Percentiles rank a stretch among this genome's conserved stretches.
These are phyloP conservation scores for Mangifera indica DNA, from an alignment of 345 rosid species.

Conservation along the genomic window DNA sequence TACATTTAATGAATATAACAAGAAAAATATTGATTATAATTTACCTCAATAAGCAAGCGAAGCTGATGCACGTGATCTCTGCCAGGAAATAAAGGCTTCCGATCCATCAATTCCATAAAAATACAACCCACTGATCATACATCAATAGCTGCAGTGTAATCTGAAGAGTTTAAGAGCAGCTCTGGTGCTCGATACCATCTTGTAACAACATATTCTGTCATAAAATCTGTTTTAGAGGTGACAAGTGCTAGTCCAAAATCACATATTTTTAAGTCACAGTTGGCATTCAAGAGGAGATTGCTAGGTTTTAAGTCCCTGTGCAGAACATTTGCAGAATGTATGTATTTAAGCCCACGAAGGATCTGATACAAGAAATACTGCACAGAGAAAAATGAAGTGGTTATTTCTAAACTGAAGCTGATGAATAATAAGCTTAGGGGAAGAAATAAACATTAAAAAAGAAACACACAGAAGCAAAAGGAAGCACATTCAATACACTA, in stretches of 20 bases:
- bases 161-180: conserved; percentile 70
- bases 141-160: conserved; percentile 88
- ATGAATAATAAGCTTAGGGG: not conserved
- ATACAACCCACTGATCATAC: conserved; percentile 98
- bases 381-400: conserved; percentile 24
- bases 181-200: conserved; percentile 99
- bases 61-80: conserved; percentile 84
- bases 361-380: conserved; percentile 98
- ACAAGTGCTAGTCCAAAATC: conserved; percentile 93
- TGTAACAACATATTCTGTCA: conserved; percentile 91
- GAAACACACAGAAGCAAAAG: not conserved
- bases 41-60: conserved; percentile 84
- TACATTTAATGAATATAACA: not conserved
- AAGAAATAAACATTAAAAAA: not conserved
- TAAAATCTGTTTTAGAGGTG: conserved; percentile 83
- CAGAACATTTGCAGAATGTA: conserved; percentile 91
- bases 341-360: conserved; percentile 86
- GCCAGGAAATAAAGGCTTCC: conserved; percentile 88
- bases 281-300: conserved; percentile 73
- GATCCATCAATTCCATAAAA: conserved; percentile 78
- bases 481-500: not conserved
- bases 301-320: conserved; percentile 94
- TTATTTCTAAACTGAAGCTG: conserved; percentile 11
- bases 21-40: not conserved
- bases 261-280: conserved; percentile 84